Base-by-base conservation (phyloP, 2,329 filamentous ascomycete genomes). In the Talaromyces sp. region DNA sequence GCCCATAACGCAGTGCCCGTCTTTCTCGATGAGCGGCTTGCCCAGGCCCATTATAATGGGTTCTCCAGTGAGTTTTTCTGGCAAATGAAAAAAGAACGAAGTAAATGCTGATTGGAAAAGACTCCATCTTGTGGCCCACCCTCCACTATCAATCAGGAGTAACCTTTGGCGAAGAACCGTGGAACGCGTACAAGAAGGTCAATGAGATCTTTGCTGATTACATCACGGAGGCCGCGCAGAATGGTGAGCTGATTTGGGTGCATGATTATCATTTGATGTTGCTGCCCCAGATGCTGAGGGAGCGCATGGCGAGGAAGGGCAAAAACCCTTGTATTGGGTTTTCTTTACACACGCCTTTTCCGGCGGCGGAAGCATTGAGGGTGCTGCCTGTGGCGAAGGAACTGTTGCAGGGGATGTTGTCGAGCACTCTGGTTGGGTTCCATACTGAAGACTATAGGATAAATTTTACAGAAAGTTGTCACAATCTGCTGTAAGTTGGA, bases 201-300 rank as follows among this genome's bases (percentile, higher is more conserved):
- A 97, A 97, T 76, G 85, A 88, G 61, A 82, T 95, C 7, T 97
- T 97, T 71, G 93, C 93, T 57, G 88, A 93, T 78, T 87, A 88
- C 13, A 88, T 97, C 65, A 85, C 90, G 55, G 86, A 88, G 65
- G 88, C 93, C 64, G 89, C 96, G 6, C 84, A 91, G 70, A 90
- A 95, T 70, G 92, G 91, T 61, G 92, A 96, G 74, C 79, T 96
- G 67, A 90, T 97, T 69, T 97, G 93, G 93, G 89, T 97, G 3
- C 93, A 97, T 76, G 93, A 97, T 77, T 97, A 97, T 78, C 93
- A 97, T 75, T 82, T 97, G 63, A 96, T 97, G 90, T 86, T 97
- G n/a, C 83, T 97, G 22, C 93, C 93, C 15, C 84, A 90, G 71
- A 92, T 96, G 88, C 83, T 97, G 63, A 89, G 93, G 63, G 88